These are phyloP conservation scores for Kwoniella mangroviensis DNA, from an alignment of 768 basidiomycete genomes.

Conservation along the genomic window DNA sequence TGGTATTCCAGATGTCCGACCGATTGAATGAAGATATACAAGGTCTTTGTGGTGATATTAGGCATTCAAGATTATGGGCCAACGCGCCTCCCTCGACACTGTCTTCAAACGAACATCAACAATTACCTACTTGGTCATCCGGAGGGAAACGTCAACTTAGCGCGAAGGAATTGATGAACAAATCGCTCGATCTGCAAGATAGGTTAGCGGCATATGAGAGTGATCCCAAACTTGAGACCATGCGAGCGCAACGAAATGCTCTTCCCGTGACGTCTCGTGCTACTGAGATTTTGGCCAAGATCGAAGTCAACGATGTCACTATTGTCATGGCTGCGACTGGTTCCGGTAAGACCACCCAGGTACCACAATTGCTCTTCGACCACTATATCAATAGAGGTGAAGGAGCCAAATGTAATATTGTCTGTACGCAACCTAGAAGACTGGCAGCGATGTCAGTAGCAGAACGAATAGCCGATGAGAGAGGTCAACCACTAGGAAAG, in stretches of 20 bases:
- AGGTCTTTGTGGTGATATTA: constrained; percentile 72
- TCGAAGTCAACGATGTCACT: constrained; percentile 78
- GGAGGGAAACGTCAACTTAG: constrained; percentile 13
- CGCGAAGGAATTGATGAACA: constrained; percentile 58
- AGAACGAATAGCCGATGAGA: constrained; percentile 84
- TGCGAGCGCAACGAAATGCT: constrained; percentile 69
- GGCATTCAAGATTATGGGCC: constrained; percentile 67
- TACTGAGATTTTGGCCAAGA: constrained; percentile 69
- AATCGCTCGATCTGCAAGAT: constrained; percentile 66
- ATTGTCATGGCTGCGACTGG: constrained; percentile 56
- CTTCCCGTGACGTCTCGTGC: constrained; percentile 78
- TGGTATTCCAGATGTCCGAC: constrained; percentile 70
- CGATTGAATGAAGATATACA: constrained; percentile 71
- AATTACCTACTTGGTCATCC: constrained; percentile 28
- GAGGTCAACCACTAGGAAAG: constrained; percentile 72
- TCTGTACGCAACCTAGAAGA: constrained; percentile 91
- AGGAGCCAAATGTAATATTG: constrained; percentile 82
- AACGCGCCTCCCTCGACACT: constrained; percentile 58
- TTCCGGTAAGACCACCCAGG: constrained; percentile 90
- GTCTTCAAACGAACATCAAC: constrained; percentile 20
- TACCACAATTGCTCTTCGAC: constrained; percentile 90
- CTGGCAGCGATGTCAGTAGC: constrained; percentile 91
- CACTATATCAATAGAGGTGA: constrained; percentile 75
- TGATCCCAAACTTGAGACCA: constrained; percentile 67
- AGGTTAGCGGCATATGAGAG: constrained; percentile 67